Base-by-base conservation (phyloP, 345 rosid species). In the Euphorbia peplus region DNA sequence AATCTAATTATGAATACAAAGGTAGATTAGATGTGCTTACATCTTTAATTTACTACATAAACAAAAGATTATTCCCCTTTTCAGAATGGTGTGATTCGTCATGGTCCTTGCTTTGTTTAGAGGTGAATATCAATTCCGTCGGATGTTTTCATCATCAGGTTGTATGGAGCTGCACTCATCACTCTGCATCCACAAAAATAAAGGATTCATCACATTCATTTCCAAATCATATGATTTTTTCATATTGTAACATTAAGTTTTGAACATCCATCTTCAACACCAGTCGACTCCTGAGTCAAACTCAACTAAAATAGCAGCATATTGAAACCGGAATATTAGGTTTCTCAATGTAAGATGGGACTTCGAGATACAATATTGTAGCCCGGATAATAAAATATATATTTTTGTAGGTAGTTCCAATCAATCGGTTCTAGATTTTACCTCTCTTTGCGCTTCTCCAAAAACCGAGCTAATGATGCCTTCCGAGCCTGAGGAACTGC, bases 401-500 rank as follows among this genome's bases (percentile, higher is more conserved):
- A 3, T 32, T 32, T 32, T 32, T 32, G n/a, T 7, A 42, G 8
- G 42, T 2, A 39, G 42, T 5, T 39, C 42, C 11, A 11, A 39
- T 8, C 9, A 35, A 35, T 35, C 8, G 39, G 39, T 35, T 35
- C 8, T 3, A 35, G 39, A 41, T 29, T 78, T 48, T 58, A 89
- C 99, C 98, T 87, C 78, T 90, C 95, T 82, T 88, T 95, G 76
- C 99, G 95, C 83, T 90, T 91, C 90, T 91, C 98, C 83, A 95
- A 82, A 79, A 95, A 95, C 53, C 93, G 79, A 78, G 98, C 99
- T 84, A 95, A 76, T 14, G 99, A 95, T 41, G 96, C 99, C 85
- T 95, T 82, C 10, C 96, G 90, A 69, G 93, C 93, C 81, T 88
- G 98, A 28, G 99, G 98, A 61, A 91, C 85, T 74, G 83, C 80